Evolutionary conservation across 2,329 filamentous ascomycete species (phyloP).

Genomic region (Colletotrichum echinochloae): DNA sequence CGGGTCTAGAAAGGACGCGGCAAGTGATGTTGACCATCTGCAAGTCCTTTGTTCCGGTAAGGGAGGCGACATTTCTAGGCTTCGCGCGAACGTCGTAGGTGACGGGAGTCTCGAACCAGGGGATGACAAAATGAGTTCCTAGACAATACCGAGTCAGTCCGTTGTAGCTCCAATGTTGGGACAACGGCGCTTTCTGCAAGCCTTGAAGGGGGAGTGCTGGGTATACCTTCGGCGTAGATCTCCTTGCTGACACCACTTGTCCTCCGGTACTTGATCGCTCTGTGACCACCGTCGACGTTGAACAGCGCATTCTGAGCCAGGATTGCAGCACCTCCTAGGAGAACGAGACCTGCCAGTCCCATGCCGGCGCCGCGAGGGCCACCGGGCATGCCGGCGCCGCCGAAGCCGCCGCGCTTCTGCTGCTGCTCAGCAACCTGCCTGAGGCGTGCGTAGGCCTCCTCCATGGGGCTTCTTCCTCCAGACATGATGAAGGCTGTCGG

Average conservation of each 20-base stretch:
- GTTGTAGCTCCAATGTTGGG: neutral
- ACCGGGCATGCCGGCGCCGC: conserved; percentile 54
- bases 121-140: conserved; percentile 94
- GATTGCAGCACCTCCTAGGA: conserved; percentile 63
- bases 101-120: conserved; percentile 97
- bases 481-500: conserved; percentile 25
- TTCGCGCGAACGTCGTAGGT: conserved; percentile 98
- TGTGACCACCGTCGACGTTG: conserved; percentile 96
- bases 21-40: conserved; percentile 99
- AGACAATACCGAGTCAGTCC: conserved; percentile 9
- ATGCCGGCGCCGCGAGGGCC: conserved; percentile 52
- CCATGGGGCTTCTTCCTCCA: conserved; percentile 53
- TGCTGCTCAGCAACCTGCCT: conserved; percentile 61
- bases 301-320: conserved; percentile 72
- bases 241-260: conserved; percentile 93
- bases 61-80: conserved; percentile 94
- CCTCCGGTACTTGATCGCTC: conserved; percentile 98
- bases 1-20: conserved; percentile 94
- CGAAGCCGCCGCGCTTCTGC: conserved; percentile 54
- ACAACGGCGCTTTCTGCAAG: conserved; percentile 5
- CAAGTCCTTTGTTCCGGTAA: conserved; percentile 98
- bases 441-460: conserved; percentile 64
- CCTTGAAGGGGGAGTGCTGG: conserved; percentile 27
- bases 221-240: conserved; percentile 91
- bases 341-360: conserved; percentile 55